A percentile compares a stretch with the other conserved stretches of the same genome.
Evolutionary conservation across 148 eudicot genomes (phyloP).

Genomic region (Arctostaphylos glauca): DNA sequence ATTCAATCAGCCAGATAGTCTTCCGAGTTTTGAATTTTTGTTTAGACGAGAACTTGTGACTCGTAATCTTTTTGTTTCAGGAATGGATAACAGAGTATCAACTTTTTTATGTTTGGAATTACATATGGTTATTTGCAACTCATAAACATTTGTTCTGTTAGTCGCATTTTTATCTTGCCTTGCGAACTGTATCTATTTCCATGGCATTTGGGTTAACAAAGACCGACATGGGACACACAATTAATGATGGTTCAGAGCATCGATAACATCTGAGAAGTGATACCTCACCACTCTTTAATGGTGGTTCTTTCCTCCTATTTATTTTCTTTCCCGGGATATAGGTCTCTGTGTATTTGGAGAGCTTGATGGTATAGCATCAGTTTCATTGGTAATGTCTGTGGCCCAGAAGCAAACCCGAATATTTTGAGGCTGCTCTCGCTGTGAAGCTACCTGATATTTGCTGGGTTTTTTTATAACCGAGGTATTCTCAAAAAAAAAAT

Average conservation of each 20-base stretch:
- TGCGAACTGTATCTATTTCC: neutral
- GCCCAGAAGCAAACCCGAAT: too few relatives aligned
- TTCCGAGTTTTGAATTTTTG: neutral
- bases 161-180: neutral
- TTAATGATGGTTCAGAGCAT: neutral
- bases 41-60: neutral
- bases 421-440: too few relatives aligned
- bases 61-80: neutral
- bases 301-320: too few relatives aligned
- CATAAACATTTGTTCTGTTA: neutral
- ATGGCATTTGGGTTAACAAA: neutral
- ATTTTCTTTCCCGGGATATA: too few relatives aligned
- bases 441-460: too few relatives aligned
- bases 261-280: neutral
- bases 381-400: too few relatives aligned
- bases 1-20: neutral
- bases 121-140: neutral
- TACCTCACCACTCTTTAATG: too few relatives aligned
- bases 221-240: too few relatives aligned
- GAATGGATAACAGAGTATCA: neutral
- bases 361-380: too few relatives aligned
- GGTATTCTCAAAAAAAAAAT: too few relatives aligned
- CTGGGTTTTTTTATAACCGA: too few relatives aligned
- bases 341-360: too few relatives aligned
- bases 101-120: neutral